Evolutionary conservation across 352 stramenopile genomes (phyloP).

Genomic region (Globisporangium parvum): DNA sequence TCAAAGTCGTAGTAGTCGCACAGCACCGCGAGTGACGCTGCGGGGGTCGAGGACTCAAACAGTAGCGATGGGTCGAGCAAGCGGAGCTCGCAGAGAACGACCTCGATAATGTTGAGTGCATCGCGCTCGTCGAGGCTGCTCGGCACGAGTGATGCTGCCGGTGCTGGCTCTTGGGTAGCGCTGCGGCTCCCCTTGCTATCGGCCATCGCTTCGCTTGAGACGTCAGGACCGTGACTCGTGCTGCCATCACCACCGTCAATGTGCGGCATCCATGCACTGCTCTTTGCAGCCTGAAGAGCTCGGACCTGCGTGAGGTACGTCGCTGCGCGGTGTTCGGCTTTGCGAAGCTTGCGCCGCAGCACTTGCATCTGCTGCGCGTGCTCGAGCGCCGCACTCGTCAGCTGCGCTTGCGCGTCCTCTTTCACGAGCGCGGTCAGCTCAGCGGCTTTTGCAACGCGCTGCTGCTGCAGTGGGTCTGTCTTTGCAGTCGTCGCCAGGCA

Average conservation of each 20-base stretch:
- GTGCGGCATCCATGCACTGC: constrained; percentile 10
- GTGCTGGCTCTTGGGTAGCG: no score
- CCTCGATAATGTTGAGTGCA: constrained; percentile 15
- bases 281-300: constrained; percentile 12
- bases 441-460: constrained; percentile 17
- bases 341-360: constrained; percentile 14
- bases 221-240: no score
- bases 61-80: constrained; percentile 1
- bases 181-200: no score
- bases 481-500: background rate
- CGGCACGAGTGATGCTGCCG: no score
- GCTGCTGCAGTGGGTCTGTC: constrained; percentile 7
- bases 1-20: constrained; percentile 47
- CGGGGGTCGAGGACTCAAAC: no score
- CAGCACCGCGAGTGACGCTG: constrained; percentile 15
- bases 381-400: constrained; percentile 18
- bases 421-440: constrained; percentile 20
- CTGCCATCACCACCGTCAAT: background rate
- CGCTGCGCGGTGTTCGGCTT: constrained; percentile 17
- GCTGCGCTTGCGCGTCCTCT: constrained; percentile 21
- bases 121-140: background rate
- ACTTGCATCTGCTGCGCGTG: constrained; percentile 14
- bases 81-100: constrained; percentile 10
- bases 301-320: constrained; percentile 21
- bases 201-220: no score